Evolutionary conservation across 495 filamentous ascomycete genomes (phyloP).

Genomic region (Amorphotheca resinae): DNA sequence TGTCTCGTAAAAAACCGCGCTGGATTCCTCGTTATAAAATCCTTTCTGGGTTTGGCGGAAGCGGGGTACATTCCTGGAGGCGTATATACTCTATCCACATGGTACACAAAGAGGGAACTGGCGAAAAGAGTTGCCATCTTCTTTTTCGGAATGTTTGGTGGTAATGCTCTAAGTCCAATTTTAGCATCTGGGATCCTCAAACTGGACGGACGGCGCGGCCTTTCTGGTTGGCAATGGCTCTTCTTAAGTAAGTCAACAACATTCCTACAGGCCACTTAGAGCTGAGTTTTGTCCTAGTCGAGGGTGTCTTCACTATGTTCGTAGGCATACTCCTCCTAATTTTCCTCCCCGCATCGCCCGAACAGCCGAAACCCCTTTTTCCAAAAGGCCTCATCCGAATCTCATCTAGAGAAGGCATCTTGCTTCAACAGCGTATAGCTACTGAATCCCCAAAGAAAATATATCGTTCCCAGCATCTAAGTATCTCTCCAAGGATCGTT

Average conservation of each 20-base stretch:
- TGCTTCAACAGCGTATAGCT: conserved; percentile 14
- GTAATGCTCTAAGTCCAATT: conserved; percentile 32
- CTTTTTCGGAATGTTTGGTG: conserved; percentile 49
- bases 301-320: conserved; percentile 38
- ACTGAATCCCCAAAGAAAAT: conserved; percentile 9
- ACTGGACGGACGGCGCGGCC: conserved; percentile 26
- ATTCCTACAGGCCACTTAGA: background rate
- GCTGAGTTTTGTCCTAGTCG: conserved; percentile 24
- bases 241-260: conserved; percentile 30
- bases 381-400: conserved; percentile 21
- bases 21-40: conserved; percentile 66
- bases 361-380: conserved; percentile 29
- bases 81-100: conserved; percentile 49
- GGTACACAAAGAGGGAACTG: conserved; percentile 67
- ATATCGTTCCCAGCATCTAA: conserved; percentile 26
- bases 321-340: conserved; percentile 32
- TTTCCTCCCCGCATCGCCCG: conserved; percentile 31
- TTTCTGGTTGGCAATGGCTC: conserved; percentile 44
- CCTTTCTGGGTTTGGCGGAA: conserved; percentile 78
- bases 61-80: conserved; percentile 78
- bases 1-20: conserved; percentile 64
- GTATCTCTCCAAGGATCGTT: conserved; percentile 31
- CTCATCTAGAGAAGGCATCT: conserved; percentile 7
- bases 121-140: conserved; percentile 83
- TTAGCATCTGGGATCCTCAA: conserved; percentile 38